Evolutionary conservation across 2,329 filamentous ascomycete genomes (phyloP), one percentile per base, ranked within the genome.

Genomic region (Fusarium duplospermum): DNA sequence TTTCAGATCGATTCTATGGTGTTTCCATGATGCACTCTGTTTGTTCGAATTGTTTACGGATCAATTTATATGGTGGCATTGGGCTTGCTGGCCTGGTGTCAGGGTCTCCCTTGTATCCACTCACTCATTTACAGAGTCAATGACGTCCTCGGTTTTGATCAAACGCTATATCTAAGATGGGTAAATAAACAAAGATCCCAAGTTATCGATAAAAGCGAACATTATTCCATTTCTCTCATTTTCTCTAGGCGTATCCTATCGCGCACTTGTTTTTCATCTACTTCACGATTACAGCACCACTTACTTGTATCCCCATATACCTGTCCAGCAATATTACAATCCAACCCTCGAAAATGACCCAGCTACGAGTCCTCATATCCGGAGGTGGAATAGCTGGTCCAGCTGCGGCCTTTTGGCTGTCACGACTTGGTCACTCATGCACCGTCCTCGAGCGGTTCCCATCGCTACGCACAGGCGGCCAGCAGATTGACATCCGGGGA

Each of bases 321-420:
- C 9, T 11, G 11, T 10, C 0, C 54, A 22, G 8, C 52, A 35
- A 58, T 18, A 16, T 11, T 22, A 16, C n/a, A 16, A 18, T 2
- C 16, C 11, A 24, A n/a, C 6, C 33, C 18, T 14, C 31, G 0
- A 33, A 29, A 54, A 73, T 73, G 70, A 40, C 54, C 9, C 65
- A 80, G 16, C 73, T 87, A 64, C 86, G 81, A 75, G 77, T 89
- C 50, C 85, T 89, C 69, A 86, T 89, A 69, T 80, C 82, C 59
- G 86, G 86, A 66, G 84, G 81, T 6, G 86, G 86, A 66, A 81
- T 87, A 35, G 83, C 83, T 24, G 86, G 86, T 6, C 84, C 85
- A 0, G 80, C 83, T 0, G 79, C 86, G 3, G 86, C 84, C 9
- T 82, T 81, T 60, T 83, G 83, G 77, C 81, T 88, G 7, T 85